phyloP scores from a whole-genome alignment of 108 stramenopile genomes.

The Seminavis robusta region DNA sequence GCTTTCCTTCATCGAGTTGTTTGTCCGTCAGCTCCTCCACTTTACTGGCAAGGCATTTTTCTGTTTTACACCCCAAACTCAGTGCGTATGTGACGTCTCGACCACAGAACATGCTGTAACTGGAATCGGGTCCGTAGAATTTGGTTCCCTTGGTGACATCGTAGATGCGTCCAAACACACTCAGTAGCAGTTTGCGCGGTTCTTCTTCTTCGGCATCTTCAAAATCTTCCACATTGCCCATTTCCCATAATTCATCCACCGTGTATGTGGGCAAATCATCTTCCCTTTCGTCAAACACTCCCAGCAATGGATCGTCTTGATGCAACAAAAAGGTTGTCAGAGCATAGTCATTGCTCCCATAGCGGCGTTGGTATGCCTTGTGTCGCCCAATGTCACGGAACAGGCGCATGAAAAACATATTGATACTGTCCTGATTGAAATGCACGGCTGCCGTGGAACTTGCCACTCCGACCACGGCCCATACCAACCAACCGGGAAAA shows the following conservation, averaged over 20 bases:
- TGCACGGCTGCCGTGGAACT: no score
- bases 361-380: conserved; percentile 63
- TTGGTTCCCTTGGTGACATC: conserved; percentile 62
- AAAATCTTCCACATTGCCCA: conserved; percentile 53
- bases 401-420: conserved; percentile 84
- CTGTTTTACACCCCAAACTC: conserved; percentile 61
- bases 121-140: conserved; percentile 60
- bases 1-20: conserved; percentile 60
- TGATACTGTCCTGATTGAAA: no score
- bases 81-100: conserved; percentile 69
- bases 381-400: conserved; percentile 70
- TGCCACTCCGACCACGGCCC: no score
- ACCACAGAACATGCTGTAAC: conserved; percentile 70
- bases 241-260: conserved; percentile 53
- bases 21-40: conserved; percentile 50
- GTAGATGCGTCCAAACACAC: conserved; percentile 70
- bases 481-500: no score
- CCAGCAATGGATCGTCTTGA: no score
- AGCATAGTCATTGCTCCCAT: conserved; percentile 21
- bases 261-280: conserved; percentile 51
- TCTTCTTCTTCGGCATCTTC: no score
- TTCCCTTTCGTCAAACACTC: no score
- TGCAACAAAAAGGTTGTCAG: conserved; percentile 17
- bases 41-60: conserved; percentile 39
- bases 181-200: conserved; percentile 57